Evolutionary conservation across 768 basidiomycete genomes (phyloP), one percentile per base, ranked within the genome.

Genomic region (Paxillus rubicundulus): DNA sequence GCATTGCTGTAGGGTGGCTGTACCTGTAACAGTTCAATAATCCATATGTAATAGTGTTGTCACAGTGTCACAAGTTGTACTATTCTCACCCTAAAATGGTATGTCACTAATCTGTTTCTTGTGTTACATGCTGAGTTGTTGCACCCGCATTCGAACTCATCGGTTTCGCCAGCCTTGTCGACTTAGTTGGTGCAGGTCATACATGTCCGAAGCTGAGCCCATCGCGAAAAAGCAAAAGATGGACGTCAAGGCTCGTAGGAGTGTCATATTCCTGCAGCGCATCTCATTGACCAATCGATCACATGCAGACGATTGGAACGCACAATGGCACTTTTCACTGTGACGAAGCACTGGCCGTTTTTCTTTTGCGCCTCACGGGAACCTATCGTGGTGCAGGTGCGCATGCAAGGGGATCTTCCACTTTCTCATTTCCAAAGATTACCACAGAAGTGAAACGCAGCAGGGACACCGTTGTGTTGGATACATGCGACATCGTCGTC

Each of bases 261-360:
- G 44, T 18, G 33, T 49, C 33, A 42, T 30, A 39, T 43, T 21
- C 28, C 27, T 45, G 18, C 20, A 28, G 30, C 9, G 21, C 30
- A 20, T 16, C 45, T 50, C 47, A 45, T 52, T 9, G 9, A 45
- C 47, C 40, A 27, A 45, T 52, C 9, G 9, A 45, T 49, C 40
- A 27, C 37, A 16, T 33, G 20, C 43, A 92, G 89, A 71, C 84
- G 37, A 96, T 98, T 62, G 94, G 94, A 32, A 97, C 95, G 1
- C 94, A 98, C 70, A 92, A 88, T 53, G 95, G 95, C 16, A 92
- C 92, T 0, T 98, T 98, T 68, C 95, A 99, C 63, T 95, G 92
- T 69, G 96, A 99, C 62, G 96, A 99, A 73, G 93, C 94, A 0
- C 80, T 98, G 30, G 97, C 96, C 0, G 89, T 96, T 16, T 94